Percentiles rank a stretch among this genome's conserved stretches.
Evolutionary conservation across 2,329 filamentous ascomycete genomes (phyloP).

Genomic region (Colletotrichum costaricense): DNA sequence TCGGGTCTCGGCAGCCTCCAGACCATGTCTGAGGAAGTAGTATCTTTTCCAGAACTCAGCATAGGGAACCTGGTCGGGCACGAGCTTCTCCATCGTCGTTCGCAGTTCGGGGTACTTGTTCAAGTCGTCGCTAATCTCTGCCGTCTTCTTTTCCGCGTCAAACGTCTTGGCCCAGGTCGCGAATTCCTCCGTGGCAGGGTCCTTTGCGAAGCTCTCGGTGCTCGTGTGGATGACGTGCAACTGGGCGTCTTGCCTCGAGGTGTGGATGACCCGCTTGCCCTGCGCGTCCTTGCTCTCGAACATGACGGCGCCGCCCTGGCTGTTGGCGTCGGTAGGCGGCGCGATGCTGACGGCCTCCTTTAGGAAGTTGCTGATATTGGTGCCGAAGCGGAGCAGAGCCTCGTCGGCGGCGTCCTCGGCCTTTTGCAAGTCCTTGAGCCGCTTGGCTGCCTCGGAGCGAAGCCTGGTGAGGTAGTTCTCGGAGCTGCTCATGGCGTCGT

Average conservation of each 20-base stretch:
- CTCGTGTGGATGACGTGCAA: constrained; percentile 94
- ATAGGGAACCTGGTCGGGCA: constrained; percentile 94
- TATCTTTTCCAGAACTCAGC: constrained; percentile 92
- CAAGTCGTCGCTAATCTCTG: constrained; percentile 83
- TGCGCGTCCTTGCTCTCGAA: constrained; percentile 94
- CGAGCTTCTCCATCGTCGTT: constrained; percentile 91
- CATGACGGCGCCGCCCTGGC: constrained; percentile 72
- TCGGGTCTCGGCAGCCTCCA: constrained; percentile 92
- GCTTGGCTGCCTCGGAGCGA: constrained; percentile 80
- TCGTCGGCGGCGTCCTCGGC: constrained; percentile 98
- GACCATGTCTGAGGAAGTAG: constrained; percentile 92
- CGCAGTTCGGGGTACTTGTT: constrained; percentile 89
- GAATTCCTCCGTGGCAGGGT: constrained; percentile 82
- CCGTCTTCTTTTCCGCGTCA: constrained; percentile 85
- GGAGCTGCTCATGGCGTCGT: constrained; percentile 56
- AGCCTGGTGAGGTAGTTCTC: constrained; percentile 81
- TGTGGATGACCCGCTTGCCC: constrained; percentile 94
- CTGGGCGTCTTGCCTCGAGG: constrained; percentile 93
- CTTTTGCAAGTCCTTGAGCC: constrained; percentile 87
- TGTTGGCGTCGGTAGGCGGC: constrained; percentile 69
- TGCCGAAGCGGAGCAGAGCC: constrained; percentile 90
- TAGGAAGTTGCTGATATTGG: constrained; percentile 89
- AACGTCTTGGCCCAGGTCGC: constrained; percentile 79
- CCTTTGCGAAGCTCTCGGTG: constrained; percentile 82
- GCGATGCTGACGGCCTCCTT: constrained; percentile 90